Evolutionary conservation across 2,329 filamentous ascomycete genomes (phyloP).

Genomic region (Bimuria novae-zelandiae): DNA sequence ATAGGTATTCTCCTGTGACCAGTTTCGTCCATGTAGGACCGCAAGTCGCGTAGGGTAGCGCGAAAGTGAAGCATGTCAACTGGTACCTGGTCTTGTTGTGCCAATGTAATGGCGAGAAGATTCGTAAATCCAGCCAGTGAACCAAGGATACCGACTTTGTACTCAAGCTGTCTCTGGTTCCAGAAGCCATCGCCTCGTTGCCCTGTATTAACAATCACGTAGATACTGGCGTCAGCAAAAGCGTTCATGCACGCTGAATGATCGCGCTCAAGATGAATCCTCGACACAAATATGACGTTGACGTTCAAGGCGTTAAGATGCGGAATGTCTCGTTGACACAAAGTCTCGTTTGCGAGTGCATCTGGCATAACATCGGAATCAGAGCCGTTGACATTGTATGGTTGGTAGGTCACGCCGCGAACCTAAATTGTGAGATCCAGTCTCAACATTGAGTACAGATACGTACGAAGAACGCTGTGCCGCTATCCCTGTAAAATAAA

Average conservation of each 20-base stretch:
- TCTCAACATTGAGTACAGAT: no score
- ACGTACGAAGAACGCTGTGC: constrained; percentile 5
- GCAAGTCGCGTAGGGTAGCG: constrained; percentile 5
- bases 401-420: not conserved
- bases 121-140: not conserved
- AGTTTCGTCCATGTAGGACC: not conserved
- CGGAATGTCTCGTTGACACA: constrained; percentile 7
- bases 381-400: not conserved
- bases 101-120: not conserved
- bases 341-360: constrained; percentile 5
- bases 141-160: not conserved
- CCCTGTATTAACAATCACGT: not conserved
- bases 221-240: not conserved
- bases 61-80: not conserved
- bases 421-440: not conserved
- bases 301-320: not conserved
- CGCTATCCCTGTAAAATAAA: constrained; percentile 4
- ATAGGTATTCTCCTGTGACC: constrained; percentile 4
- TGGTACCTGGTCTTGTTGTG: not conserved
- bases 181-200: not conserved
- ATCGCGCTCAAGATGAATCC: not conserved
- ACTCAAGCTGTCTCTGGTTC: not conserved
- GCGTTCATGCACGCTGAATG: constrained; percentile 1
- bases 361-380: not conserved
- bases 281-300: not conserved